Evolutionary conservation across 192 early-diverging fungal genomes (phyloP).

Genomic region (Rhizophagus clarus): DNA sequence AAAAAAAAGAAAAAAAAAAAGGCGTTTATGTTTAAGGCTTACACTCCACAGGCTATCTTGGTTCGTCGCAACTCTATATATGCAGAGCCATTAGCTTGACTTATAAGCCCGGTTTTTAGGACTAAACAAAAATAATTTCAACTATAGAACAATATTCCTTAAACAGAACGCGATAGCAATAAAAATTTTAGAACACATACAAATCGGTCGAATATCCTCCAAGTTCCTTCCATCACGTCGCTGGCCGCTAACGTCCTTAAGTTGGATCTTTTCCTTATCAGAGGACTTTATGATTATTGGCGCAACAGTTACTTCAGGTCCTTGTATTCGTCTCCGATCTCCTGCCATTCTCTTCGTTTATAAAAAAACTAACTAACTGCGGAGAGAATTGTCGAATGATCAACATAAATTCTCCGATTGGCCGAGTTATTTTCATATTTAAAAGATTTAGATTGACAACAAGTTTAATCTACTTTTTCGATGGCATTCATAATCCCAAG

Average conservation of each 20-base stretch:
- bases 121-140: constrained; percentile 41
- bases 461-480: neutral
- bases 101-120: constrained; percentile 70
- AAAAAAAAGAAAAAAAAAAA: neutral
- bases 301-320: constrained; percentile 52
- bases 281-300: constrained; percentile 48
- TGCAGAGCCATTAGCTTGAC: constrained; percentile 76
- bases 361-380: neutral
- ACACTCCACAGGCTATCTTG: constrained; percentile 82
- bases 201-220: constrained; percentile 58
- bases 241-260: constrained; percentile 33
- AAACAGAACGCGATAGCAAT: neutral
- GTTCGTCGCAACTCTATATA: constrained; percentile 71
- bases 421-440: neutral
- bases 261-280: constrained; percentile 37
- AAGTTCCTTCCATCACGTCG: constrained; percentile 50
- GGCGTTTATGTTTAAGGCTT: constrained; percentile 37
- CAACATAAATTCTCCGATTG: neutral
- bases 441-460: neutral
- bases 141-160: neutral
- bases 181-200: constrained; percentile 37
- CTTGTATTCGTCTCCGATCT: constrained; percentile 56
- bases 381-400: neutral
- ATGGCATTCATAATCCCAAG: neutral
- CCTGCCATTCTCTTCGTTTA: neutral